phyloP scores from a whole-genome alignment of 495 filamentous ascomycete genomes.

The Ascobolus immersus region DNA sequence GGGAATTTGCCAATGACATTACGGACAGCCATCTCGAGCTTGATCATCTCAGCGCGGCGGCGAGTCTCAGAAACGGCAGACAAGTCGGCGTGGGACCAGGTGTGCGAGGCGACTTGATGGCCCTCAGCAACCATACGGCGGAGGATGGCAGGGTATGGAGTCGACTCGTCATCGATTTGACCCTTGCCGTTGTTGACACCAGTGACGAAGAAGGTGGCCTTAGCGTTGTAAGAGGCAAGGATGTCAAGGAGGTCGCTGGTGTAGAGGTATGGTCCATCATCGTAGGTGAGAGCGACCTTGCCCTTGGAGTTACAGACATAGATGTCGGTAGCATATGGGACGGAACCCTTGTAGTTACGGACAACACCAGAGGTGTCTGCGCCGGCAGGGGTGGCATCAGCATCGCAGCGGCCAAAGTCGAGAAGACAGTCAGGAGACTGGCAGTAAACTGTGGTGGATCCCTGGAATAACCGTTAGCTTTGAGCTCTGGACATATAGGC shows the following conservation, averaged over 20 bases:
- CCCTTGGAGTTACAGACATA: constrained; percentile 32
- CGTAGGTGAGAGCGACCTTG: constrained; percentile 40
- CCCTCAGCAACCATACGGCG: constrained; percentile 34
- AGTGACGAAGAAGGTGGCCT: constrained; percentile 50
- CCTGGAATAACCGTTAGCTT: constrained; percentile 20
- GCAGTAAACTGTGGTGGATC: constrained; percentile 28
- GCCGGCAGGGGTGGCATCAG: constrained; percentile 27
- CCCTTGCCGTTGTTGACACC: constrained; percentile 41
- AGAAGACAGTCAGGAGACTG: constrained; percentile 32
- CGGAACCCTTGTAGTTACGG: constrained; percentile 24
- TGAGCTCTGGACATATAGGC: constrained; percentile 17
- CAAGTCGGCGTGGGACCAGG: constrained; percentile 44
- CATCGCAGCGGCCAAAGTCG: constrained; percentile 33
- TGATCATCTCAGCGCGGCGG: constrained; percentile 31
- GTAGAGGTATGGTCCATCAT: constrained; percentile 41
- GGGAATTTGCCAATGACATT: constrained; percentile 45
- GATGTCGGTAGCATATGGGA: constrained; percentile 31
- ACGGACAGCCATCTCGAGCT: constrained; percentile 41
- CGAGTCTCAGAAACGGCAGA: constrained; percentile 24
- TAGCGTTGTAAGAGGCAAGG: constrained; percentile 33
- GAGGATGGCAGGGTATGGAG: constrained; percentile 25
- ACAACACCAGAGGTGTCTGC: constrained; percentile 24
- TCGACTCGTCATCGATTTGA: constrained; percentile 23
- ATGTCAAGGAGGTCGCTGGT: constrained; percentile 39
- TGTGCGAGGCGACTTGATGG: constrained; percentile 51